Evolutionary conservation across 1,139 yeast species (phyloP), one percentile per base, ranked within the genome.

Genomic region (Williopsis jadinii): DNA sequence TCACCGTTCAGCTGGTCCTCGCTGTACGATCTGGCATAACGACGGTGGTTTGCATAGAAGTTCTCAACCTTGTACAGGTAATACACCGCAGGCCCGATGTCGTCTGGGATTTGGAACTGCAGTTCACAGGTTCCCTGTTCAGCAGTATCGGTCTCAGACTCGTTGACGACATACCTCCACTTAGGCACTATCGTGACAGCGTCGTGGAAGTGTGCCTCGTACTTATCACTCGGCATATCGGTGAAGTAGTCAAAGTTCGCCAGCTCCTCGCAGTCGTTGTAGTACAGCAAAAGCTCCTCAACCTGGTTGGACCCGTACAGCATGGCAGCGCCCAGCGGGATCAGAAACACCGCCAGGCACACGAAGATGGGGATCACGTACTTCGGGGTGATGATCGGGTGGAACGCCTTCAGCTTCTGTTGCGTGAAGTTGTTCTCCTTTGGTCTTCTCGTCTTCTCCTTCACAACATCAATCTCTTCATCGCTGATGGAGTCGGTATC

Each of bases 321-420:
- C 78, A 92, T 79, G 46, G 84, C 90, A 1, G 90, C 97, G 29
- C 98, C 98, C 36, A 92, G 71, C 9, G 97, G 95, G 12, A 90
- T 85, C 58, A 90, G 85, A 11, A 92, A 68, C n/a, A 85, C 70
- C 5, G 96, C 94, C 39, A 92, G 72, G 10, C 71, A 62, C 37
- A 90, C 60, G 55, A 90, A 78, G 41, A 90, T 59, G 3, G 97
- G 97, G 45, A 92, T 75, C 34, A 90, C 95, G 4, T 94, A 84
- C 58, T 76, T 81, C 15, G 97, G 97, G 0, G 97, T 90, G 52
- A 90, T 72, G 41, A 92, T 92, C 2, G 97, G 97, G 58, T 73
- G 73, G 46, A 72, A 62, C 1, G 84, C 78, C 40, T 66, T 70
- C 39, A 79, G 59, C 44, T 74, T 62, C 53, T 79, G 85, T 51